These are phyloP conservation scores for Fomitopsis palustris DNA, from an alignment of 1,284 basidiomycete species.

Conservation along the genomic window DNA sequence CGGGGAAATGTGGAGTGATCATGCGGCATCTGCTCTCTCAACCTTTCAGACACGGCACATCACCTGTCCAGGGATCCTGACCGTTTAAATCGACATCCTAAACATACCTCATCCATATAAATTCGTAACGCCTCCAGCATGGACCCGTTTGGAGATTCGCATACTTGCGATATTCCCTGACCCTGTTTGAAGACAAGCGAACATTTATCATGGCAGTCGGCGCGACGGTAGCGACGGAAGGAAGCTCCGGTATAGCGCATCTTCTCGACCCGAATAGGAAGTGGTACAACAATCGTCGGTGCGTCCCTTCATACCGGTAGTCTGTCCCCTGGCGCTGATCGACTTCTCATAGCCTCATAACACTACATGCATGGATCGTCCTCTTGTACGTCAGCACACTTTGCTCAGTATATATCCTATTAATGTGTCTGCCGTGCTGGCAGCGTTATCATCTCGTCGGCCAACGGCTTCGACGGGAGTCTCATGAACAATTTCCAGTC, in stretches of 20 bases:
- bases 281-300: constrained; percentile 68
- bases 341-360: constrained; percentile 41
- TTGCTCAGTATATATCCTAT: background rate
- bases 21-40: constrained; percentile 27
- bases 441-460: constrained; percentile 66
- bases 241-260: constrained; percentile 41
- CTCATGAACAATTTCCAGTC: constrained; percentile 73
- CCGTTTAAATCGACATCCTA: constrained; percentile 4
- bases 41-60: constrained; percentile 22
- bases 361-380: constrained; percentile 59
- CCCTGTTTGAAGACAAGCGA: constrained; percentile 4
- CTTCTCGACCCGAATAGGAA: constrained; percentile 56
- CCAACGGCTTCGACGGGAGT: constrained; percentile 68
- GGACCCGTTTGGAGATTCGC: constrained; percentile 17
- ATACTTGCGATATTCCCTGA: constrained; percentile 12
- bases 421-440: background rate
- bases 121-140: background rate
- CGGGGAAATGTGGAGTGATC: constrained; percentile 22
- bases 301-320: constrained; percentile 14
- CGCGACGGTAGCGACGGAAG: constrained; percentile 30
- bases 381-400: constrained; percentile 43
- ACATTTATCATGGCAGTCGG: constrained; percentile 49
- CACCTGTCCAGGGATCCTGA: constrained; percentile 15
- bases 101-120: background rate
- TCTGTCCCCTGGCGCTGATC: background rate